A percentile compares a stretch with the other conserved stretches of the same genome.
These are phyloP conservation scores for Monilinia aucupariae DNA, from an alignment of 2,329 filamentous ascomycete species.

Conservation along the genomic window DNA sequence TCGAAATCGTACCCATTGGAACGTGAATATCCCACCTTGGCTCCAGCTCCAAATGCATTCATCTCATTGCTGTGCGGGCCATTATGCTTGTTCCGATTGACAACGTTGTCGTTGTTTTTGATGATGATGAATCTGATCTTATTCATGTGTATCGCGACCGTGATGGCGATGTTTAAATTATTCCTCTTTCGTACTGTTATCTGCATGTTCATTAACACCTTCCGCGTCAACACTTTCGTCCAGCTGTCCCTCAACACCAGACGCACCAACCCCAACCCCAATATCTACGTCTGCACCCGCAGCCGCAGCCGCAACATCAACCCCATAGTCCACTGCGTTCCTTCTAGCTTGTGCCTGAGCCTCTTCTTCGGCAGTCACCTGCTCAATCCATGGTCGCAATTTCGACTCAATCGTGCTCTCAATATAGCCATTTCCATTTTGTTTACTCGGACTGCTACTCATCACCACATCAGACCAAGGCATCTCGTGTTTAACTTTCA, in stretches of 20 bases:
- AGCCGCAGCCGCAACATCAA: neutral
- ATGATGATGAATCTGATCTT: neutral
- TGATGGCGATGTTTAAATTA: neutral
- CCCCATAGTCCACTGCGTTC: neutral
- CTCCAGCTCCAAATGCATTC: neutral
- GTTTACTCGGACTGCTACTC: constrained; percentile 6
- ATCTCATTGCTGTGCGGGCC: neutral
- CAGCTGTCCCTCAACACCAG: neutral
- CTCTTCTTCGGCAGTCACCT: constrained; percentile 13
- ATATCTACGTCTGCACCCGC: neutral
- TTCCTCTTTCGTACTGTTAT: neutral
- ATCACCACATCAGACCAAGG: constrained; percentile 13
- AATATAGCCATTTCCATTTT: constrained; percentile 9
- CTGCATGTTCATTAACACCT: neutral
- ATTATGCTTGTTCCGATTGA: neutral
- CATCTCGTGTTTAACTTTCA: neutral
- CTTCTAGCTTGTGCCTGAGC: constrained; percentile 13
- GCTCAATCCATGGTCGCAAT: constrained; percentile 15
- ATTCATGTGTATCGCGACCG: neutral
- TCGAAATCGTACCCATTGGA: constrained; percentile 5
- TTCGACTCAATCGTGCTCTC: constrained; percentile 15
- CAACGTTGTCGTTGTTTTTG: neutral
- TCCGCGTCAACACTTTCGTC: neutral
- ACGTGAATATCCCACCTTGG: neutral
- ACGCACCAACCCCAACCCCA: neutral